phyloP scores from a whole-genome alignment of 1,284 basidiomycete species.

The Cryptococcus sp. region DNA sequence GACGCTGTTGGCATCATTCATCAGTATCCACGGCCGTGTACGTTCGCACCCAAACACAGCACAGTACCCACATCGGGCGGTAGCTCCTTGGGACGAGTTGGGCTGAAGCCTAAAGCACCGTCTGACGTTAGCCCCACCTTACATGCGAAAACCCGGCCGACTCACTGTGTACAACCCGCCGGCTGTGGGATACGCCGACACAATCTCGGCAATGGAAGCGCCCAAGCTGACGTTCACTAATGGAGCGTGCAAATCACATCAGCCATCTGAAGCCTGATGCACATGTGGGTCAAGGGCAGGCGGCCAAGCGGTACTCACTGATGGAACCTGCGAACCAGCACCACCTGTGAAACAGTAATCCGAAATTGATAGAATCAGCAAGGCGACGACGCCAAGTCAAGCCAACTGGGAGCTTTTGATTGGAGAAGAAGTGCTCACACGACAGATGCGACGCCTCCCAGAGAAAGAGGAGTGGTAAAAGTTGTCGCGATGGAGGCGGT shows the following conservation, averaged over 20 bases:
- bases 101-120: constrained; percentile 20
- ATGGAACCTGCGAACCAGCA: constrained; percentile 42
- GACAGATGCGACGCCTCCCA: constrained; percentile 37
- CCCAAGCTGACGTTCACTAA: constrained; percentile 34
- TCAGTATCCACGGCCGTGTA: not conserved
- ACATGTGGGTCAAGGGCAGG: not conserved
- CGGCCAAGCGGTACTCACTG: constrained; percentile 15
- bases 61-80: constrained; percentile 26
- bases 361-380: not conserved
- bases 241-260: not conserved
- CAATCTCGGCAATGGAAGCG: constrained; percentile 40
- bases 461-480: constrained; percentile 36
- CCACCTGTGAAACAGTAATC: constrained; percentile 16
- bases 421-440: constrained; percentile 16
- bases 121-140: not conserved
- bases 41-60: not conserved
- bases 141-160: not conserved
- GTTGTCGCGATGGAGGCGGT: constrained; percentile 41
- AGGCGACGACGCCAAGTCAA: not conserved
- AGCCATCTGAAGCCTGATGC: not conserved
- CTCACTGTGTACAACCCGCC: constrained; percentile 40
- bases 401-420: not conserved
- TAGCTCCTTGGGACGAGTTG: constrained; percentile 27
- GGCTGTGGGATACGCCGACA: constrained; percentile 44
- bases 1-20: constrained; percentile 30